These are phyloP conservation scores for Parsonsia alboflavescens DNA, from an alignment of 257 asterid genomes.

Conservation along the genomic window DNA sequence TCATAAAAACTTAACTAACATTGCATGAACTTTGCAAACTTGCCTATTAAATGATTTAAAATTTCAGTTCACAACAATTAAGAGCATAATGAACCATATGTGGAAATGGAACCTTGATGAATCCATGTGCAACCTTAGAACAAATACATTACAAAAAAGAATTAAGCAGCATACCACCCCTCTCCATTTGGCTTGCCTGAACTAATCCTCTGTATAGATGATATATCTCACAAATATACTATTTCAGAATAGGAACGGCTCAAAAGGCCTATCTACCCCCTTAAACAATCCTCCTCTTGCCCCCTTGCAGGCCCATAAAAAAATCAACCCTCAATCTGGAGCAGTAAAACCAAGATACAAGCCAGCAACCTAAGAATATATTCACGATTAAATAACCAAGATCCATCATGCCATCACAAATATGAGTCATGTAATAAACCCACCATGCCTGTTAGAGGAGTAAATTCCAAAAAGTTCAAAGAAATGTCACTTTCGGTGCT, in stretches of 20 bases:
- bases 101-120: not conserved
- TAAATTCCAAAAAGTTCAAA: no score
- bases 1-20: no score
- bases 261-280: not conserved
- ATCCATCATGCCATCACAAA: no score
- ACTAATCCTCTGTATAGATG: not conserved
- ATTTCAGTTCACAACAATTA: not conserved
- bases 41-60: not conserved
- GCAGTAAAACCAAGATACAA: no score
- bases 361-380: no score
- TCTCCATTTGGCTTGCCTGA: not conserved
- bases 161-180: not conserved
- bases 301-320: no score
- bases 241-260: not conserved
- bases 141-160: not conserved
- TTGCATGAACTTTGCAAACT: not conserved
- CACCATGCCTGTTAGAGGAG: no score
- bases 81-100: not conserved
- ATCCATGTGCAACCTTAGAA: not conserved
- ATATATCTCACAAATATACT: no score
- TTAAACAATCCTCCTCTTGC: not conserved
- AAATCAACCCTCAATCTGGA: no score
- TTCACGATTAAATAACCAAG: no score
- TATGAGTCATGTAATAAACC: no score
- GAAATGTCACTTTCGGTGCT: no score